Conservation (phyloP, 2,329 filamentous ascomycete species). For the Colletotrichum magnum region DNA sequence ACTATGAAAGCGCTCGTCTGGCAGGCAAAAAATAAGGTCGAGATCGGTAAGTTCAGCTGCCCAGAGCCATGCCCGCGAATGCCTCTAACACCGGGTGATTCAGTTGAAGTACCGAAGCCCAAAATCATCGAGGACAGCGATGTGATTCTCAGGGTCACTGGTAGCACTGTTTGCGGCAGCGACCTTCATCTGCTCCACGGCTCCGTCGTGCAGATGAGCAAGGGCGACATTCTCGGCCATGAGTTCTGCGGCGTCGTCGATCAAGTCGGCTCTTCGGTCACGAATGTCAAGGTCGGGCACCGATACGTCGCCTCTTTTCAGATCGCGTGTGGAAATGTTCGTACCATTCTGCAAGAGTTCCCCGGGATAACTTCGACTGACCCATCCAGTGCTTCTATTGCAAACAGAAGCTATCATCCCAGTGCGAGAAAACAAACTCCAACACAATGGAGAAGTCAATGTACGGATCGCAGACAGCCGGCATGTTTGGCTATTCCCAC, state of each 20-base stretch:
- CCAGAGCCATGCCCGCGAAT: too few species aligned
- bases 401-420: constrained; percentile 81
- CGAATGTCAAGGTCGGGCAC: constrained; percentile 69
- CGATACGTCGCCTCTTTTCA: constrained; percentile 90
- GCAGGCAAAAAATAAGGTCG: constrained; percentile 85
- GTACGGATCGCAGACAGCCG: constrained; percentile 84
- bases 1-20: constrained; percentile 87
- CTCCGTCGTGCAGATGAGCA: constrained; percentile 69
- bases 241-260: constrained; percentile 72
- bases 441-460: constrained; percentile 80
- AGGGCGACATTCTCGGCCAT: constrained; percentile 77
- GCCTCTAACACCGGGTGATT: background rate
- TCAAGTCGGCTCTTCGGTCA: constrained; percentile 68
- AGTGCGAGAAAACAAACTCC: constrained; percentile 84
- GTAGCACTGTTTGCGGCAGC: constrained; percentile 71
- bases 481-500: constrained; percentile 81
- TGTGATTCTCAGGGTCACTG: constrained; percentile 84
- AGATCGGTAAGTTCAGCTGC: constrained; percentile 65
- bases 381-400: constrained; percentile 78
- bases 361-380: background rate
- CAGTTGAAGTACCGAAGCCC: constrained; percentile 77
- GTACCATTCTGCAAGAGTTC: background rate
- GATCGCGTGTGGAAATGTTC: constrained; percentile 75
- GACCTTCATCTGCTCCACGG: constrained; percentile 72
- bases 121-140: constrained; percentile 80